Evolutionary conservation across 805 yeast genomes (phyloP).

Genomic region (Cyberlindnera maritima): DNA sequence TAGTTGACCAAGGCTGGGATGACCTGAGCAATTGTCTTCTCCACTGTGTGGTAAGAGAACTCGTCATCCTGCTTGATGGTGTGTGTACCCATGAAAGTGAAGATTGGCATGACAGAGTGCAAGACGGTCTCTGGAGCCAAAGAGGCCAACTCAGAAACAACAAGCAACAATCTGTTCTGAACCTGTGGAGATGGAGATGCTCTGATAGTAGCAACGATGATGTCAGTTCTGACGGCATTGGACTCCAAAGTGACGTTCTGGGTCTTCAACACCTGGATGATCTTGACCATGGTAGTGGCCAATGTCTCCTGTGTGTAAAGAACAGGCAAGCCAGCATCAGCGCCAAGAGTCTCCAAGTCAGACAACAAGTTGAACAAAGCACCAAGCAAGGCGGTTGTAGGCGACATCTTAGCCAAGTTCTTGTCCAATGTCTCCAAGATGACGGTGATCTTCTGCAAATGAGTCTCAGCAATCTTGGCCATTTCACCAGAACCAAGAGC

Average conservation of each 20-base stretch:
- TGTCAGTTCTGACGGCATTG: conserved; percentile 78
- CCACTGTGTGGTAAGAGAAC: conserved; percentile 87
- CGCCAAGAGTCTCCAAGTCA: conserved; percentile 80
- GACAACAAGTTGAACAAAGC: conserved; percentile 60
- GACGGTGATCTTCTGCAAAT: conserved; percentile 73
- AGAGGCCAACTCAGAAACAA: conserved; percentile 83
- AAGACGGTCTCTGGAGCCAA: conserved; percentile 87
- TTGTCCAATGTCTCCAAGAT: conserved; percentile 77
- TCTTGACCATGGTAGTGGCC: conserved; percentile 78
- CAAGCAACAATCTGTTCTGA: conserved; percentile 81
- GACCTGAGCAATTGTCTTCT: conserved; percentile 84
- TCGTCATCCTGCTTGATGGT: conserved; percentile 96
- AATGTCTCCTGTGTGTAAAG: conserved; percentile 87
- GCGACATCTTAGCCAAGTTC: conserved; percentile 28
- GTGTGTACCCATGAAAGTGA: conserved; percentile 98
- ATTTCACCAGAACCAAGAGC: conserved; percentile 70
- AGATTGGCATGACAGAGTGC: conserved; percentile 98
- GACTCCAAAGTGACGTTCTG: conserved; percentile 47
- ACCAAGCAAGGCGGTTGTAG: conserved; percentile 45
- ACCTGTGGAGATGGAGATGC: conserved; percentile 90
- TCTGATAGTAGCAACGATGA: conserved; percentile 86
- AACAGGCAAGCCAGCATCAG: conserved; percentile 89
- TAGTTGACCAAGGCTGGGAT: conserved; percentile 80
- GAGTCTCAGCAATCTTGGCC: conserved; percentile 70
- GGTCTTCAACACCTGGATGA: conserved; percentile 54